These are phyloP conservation scores for Schoenoplectus tabernaemontani DNA, from an alignment of 202 grass and related monocot genomes.

Conservation along the genomic window DNA sequence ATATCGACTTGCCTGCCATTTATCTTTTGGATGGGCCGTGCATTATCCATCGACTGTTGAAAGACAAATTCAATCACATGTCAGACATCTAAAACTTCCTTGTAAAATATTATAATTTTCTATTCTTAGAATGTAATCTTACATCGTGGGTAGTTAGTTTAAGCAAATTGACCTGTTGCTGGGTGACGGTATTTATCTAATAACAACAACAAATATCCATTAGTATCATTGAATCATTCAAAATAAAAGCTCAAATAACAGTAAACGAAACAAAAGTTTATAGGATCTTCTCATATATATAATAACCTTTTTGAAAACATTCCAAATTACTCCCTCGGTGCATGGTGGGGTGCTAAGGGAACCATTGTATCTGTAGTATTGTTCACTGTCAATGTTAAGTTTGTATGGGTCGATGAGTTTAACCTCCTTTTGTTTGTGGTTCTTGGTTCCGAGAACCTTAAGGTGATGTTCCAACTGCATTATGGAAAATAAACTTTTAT, in stretches of 20 bases:
- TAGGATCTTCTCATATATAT: neutral
- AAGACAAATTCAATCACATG: neutral
- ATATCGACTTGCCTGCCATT: neutral
- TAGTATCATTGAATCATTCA: neutral
- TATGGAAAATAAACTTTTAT: neutral
- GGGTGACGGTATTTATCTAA: slow-evolving; percentile 48
- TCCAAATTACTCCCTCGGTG: slow-evolving; percentile 53
- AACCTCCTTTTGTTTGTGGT: slow-evolving; percentile 26
- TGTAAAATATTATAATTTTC: neutral
- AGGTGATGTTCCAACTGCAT: slow-evolving; percentile 42
- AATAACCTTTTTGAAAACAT: slow-evolving; percentile 47
- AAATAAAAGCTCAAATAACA: neutral
- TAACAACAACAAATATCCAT: neutral
- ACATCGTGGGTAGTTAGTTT: slow-evolving; percentile 48
- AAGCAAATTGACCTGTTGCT: slow-evolving; percentile 38
- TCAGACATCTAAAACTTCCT: neutral
- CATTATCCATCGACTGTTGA: neutral
- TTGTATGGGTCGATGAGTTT: slow-evolving; percentile 21
- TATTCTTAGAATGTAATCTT: slow-evolving; percentile 4
- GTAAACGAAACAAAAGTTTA: neutral
- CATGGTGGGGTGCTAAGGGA: slow-evolving; percentile 60
- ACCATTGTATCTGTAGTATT: slow-evolving; percentile 61
- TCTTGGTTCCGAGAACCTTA: slow-evolving; percentile 25
- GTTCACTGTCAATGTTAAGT: slow-evolving; percentile 25
- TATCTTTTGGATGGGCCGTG: neutral